Evolutionary conservation across 2,329 filamentous ascomycete genomes (phyloP).

Genomic region (Diplodia seriata): DNA sequence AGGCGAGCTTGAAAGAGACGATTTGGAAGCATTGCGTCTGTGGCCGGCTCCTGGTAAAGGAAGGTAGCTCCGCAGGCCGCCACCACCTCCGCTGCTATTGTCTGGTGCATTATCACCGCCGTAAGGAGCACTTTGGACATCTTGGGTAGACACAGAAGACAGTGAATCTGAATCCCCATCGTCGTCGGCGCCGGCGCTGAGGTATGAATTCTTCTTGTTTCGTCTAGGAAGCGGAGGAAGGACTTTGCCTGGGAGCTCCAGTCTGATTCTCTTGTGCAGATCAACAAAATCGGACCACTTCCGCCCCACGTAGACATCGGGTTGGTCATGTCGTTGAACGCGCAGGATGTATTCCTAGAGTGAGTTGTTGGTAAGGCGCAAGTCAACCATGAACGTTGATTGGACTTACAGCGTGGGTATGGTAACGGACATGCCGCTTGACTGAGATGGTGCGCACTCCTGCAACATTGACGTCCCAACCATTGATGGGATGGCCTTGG

Average conservation of each 20-base stretch:
- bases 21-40: slow-evolving; percentile 51
- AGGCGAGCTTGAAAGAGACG: slow-evolving; percentile 40
- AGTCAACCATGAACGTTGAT: not conserved
- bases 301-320: slow-evolving; percentile 80
- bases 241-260: slow-evolving; percentile 89
- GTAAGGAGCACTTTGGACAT: slow-evolving; percentile 50
- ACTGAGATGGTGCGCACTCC: slow-evolving; percentile 81
- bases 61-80: slow-evolving; percentile 55
- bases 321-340: slow-evolving; percentile 77
- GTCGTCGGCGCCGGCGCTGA: slow-evolving; percentile 61
- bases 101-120: slow-evolving; percentile 35
- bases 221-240: slow-evolving; percentile 87
- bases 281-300: slow-evolving; percentile 87
- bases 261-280: slow-evolving; percentile 78
- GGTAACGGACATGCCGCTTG: slow-evolving; percentile 86
- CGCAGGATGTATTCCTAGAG: slow-evolving; percentile 84
- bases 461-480: slow-evolving; percentile 96
- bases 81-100: slow-evolving; percentile 40
- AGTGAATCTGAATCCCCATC: slow-evolving; percentile 81
- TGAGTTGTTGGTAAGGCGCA: slow-evolving; percentile 3
- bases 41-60: slow-evolving; percentile 43
- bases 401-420: slow-evolving; percentile 79
- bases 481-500: slow-evolving; percentile 90
- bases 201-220: slow-evolving; percentile 79
- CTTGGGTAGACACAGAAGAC: slow-evolving; percentile 78